Percentiles rank a stretch among this genome's conserved stretches.
phyloP scores from a whole-genome alignment of 306 rosid genomes.

The Vigna hirtella region DNA sequence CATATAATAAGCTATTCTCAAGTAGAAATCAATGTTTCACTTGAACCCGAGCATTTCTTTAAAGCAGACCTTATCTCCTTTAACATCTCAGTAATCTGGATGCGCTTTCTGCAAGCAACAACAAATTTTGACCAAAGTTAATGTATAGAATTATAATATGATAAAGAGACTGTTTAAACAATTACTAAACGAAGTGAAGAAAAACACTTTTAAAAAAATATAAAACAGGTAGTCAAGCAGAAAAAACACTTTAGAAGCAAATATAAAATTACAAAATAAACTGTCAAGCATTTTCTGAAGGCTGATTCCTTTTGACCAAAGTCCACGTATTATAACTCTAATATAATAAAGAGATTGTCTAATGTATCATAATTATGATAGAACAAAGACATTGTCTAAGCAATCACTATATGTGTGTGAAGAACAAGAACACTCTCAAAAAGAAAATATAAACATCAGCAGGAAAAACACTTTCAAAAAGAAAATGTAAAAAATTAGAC shows the following conservation, averaged over 20 bases:
- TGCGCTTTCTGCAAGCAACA: constrained; percentile 72
- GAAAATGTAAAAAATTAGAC: too few relatives aligned
- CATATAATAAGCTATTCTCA: constrained; percentile 38
- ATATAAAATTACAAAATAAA: neutral
- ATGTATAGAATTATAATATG: constrained; percentile 8
- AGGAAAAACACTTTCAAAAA: neutral
- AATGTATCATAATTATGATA: constrained; percentile 8
- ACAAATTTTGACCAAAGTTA: constrained; percentile 17
- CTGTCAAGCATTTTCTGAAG: constrained; percentile 71
- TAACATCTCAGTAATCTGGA: constrained; percentile 67
- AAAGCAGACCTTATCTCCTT: constrained; percentile 81
- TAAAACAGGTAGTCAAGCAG: neutral
- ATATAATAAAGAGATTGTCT: constrained; percentile 1
- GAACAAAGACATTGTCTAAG: neutral
- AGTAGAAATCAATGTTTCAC: constrained; percentile 38
- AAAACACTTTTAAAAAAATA: neutral
- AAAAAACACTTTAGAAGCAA: neutral
- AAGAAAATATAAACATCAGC: neutral
- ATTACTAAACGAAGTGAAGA: neutral
- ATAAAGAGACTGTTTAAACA: constrained; percentile 4
- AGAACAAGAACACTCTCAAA: neutral
- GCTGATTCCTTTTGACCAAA: constrained; percentile 64
- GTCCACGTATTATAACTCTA: constrained; percentile 10
- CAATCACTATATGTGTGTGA: neutral
- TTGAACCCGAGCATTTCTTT: constrained; percentile 65